Conservation (phyloP, 2,329 filamentous ascomycete species). For the Aspergillus versicolor region DNA sequence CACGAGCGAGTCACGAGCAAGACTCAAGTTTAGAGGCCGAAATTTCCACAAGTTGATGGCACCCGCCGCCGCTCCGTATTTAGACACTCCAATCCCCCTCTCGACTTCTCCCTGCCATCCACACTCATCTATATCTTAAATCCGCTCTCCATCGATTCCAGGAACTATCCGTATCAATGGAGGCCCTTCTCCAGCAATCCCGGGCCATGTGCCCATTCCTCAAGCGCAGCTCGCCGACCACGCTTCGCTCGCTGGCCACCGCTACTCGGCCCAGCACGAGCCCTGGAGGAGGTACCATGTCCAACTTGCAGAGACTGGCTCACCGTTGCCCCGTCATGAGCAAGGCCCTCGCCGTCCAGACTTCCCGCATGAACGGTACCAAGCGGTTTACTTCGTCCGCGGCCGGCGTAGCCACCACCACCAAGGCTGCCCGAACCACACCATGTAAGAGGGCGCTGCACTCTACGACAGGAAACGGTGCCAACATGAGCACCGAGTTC, state of each 20-base stretch:
- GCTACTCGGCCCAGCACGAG: slow-evolving; percentile 62
- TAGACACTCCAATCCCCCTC: slow-evolving; percentile 1
- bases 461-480: slow-evolving; percentile 74
- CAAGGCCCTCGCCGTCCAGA: slow-evolving; percentile 89
- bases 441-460: slow-evolving; percentile 73
- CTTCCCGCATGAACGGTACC: slow-evolving; percentile 39
- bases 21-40: slow-evolving; percentile 4
- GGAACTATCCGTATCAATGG: slow-evolving; percentile 59
- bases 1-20: not conserved
- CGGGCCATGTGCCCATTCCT: slow-evolving; percentile 97
- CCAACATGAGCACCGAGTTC: slow-evolving; percentile 65
- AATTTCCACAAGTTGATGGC: slow-evolving; percentile 3
- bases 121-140: not conserved
- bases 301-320: slow-evolving; percentile 90
- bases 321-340: slow-evolving; percentile 98
- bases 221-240: slow-evolving; percentile 88
- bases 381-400: slow-evolving; percentile 41
- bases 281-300: slow-evolving; percentile 88
- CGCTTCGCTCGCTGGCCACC: slow-evolving; percentile 81
- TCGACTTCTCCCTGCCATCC: slow-evolving; percentile 11
- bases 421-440: slow-evolving; percentile 49
- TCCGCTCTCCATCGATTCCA: not conserved
- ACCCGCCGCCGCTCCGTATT: not conserved
- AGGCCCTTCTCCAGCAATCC: slow-evolving; percentile 90
- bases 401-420: slow-evolving; percentile 26